Evolutionary conservation across 257 asterid genomes (phyloP), one percentile per base, ranked within the genome.

Genomic region (Cynanchum wilfordii): DNA sequence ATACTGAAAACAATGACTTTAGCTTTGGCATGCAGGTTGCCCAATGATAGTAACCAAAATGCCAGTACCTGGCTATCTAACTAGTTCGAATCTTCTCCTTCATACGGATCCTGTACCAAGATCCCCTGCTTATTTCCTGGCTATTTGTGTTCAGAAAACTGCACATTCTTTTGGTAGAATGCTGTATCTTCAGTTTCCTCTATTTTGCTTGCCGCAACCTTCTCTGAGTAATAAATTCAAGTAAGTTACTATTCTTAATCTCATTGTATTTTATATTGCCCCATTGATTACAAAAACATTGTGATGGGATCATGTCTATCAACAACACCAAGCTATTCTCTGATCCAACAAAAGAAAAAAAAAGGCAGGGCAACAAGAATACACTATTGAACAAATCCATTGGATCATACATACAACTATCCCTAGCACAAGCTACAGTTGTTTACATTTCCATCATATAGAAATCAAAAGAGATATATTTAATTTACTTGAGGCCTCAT

Each of bases 101-200:
- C 30, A 38, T 13, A 29, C 22, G 47, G 45, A 42, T 29, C 62
- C 29, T 2, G 54, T 17, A 17, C 71, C 76, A 19, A 54, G 72
- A 52, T 70, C 45, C 47, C 42, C 76, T 16, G 66, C 76, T 60
- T 54, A 24, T 27, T 70, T 25, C 40, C 68, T 70, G 68, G 79
- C 54, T 66, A 58, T 74, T 64, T 60, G 77, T 59, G 62, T 71
- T 66, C 70, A 76, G 44, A 62, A 54, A 77, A 25, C 82, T 76
- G 79, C 80, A 3, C 68, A 27, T 65, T 73, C 82, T 49, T 25
- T 71, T 63, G 50, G 64, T 33, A 59, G 75, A 69, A 25, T 57
- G 65, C 17, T 75, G 62, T 56, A 69, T 69, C 74, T 50, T 56
- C 71, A 20, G 58, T 73, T 57, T 33, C 75, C 74, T 73, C 29